Evolutionary conservation across 2,329 filamentous ascomycete species (phyloP), one percentile per base, ranked within the genome.

Genomic region (Drechslerella stenobrocha): DNA sequence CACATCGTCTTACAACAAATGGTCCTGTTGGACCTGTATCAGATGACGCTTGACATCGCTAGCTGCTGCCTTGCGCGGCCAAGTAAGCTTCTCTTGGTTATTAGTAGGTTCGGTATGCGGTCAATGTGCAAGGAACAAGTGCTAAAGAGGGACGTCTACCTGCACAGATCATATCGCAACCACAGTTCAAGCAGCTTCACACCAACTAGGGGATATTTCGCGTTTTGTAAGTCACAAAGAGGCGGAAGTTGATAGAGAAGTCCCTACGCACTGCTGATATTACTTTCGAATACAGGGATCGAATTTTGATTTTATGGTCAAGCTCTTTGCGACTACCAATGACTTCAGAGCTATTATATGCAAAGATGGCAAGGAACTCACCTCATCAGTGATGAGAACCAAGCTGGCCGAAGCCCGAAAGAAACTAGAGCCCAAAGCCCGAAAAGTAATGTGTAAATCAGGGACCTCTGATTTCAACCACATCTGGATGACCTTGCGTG

Each of bases 401-500:
- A 20, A 20, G 4, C 13, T 42, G 3, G 37, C 8, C 2, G 22
- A 11, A 2, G 2, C 28, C 5, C 8, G 26, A 26, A 23, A 47
- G 2, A 30, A 26, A 2, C n/a, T 47, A 11, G 22, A 26, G 26
- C 44, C 44, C 6, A 47, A 47, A 26, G 26, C 26, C 13, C 22
- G 22, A 9, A n/a, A 2, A 2, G 24, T 47, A 23, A 47, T 11
- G 2, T n/a, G 2, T 2, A 47, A n/a, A 23, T 8, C 28, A 18
- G 23, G 23, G 30, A 23, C 6, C 1, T 20, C 48, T 9, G 7
- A 20, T 26, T 37, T 52, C n/a, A 20, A 52, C n/a, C 48, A 37
- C 9, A 13, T 35, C 3, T 52, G 48, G 48, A 52, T 37, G 48
- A 40, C 28, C 15, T 22, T 52, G 8, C 48, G 48, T 52, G 26